Evolutionary conservation across 2,329 filamentous ascomycete species (phyloP), one percentile per base, ranked within the genome.

Genomic region (Orbilia blumenaviensis): DNA sequence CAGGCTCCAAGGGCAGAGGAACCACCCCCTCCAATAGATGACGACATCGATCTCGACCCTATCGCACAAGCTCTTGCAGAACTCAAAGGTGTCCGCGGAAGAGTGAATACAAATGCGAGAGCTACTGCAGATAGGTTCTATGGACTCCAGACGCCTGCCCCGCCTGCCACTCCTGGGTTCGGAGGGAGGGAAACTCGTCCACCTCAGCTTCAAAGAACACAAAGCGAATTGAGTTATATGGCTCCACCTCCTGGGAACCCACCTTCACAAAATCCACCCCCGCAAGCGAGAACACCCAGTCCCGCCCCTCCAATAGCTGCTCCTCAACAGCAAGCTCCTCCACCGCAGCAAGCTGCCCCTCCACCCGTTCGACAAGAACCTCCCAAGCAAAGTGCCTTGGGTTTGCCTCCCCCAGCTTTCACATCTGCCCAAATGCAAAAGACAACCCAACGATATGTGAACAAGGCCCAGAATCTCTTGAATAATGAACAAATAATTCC

Each of bases 371-470:
- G 77, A 58, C 66, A 64, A 32, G 71, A 80, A 78, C 63, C 87
- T 93, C 50, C 92, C 91, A 81, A 88, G 92, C 69, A 76, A n/a
- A 77, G 78, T 44, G 79, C 78, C 72, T 87, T 98, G 2, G 95
- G 93, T 64, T 92, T 94, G 10, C 96, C 95, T 1, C 91, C 94
- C 72, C 93, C 94, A 1, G 95, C 95, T 0, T 93, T 96, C 76
- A 99, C 96, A 0, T 92, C 93, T 2, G 92, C 91, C 78, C 92
- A 95, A 54, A 99, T 99, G 96, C 92, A 97, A 81, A 92, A 96
- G 82, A 92, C 94, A 2, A 95, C 93, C 0, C 91, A 96, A 80
- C 93, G 93, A 83, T 97, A 94, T 81, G 89, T 91, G 21, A 89
- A 90, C 50, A 92, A 97, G 82, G 92, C 92, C 1, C 88, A 92